Conservation (phyloP, 2,329 filamentous ascomycete genomes). For the Paecilomyces formosus region DNA sequence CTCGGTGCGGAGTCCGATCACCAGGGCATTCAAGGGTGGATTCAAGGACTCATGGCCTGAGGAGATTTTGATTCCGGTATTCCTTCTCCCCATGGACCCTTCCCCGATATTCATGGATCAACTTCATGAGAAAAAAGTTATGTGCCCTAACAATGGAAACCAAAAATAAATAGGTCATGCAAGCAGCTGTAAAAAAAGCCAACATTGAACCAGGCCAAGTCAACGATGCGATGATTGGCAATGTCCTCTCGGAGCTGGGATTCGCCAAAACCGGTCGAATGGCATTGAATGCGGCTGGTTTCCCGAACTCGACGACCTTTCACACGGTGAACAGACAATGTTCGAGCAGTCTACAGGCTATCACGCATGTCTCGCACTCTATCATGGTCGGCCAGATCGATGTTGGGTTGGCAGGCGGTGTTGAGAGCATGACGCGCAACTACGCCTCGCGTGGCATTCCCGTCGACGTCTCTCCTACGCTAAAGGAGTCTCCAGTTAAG, state of each 20-base stretch:
- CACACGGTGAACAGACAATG: conserved; percentile 87
- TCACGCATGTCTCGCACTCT: conserved; percentile 81
- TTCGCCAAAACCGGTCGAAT: conserved; percentile 82
- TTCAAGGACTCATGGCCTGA: conserved; percentile 61
- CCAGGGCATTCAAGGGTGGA: conserved; percentile 79
- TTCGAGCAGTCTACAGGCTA: conserved; percentile 85
- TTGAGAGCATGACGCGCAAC: conserved; percentile 67
- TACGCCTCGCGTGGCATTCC: conserved; percentile 17
- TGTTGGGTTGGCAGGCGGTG: conserved; percentile 77
- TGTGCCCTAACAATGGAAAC: neutral
- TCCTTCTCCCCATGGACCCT: neutral
- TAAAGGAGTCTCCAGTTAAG: conserved; percentile 28
- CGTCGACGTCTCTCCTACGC: conserved; percentile 13
- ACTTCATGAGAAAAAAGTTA: neutral
- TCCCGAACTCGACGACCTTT: conserved; percentile 76
- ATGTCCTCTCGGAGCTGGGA: conserved; percentile 61
- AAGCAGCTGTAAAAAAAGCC: conserved; percentile 15
- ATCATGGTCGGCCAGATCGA: conserved; percentile 73
- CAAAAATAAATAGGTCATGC: conserved; percentile 11
- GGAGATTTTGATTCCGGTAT: conserved; percentile 17
- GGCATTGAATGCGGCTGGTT: conserved; percentile 78
- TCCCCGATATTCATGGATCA: neutral
- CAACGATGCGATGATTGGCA: conserved; percentile 69
- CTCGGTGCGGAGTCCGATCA: conserved; percentile 75
- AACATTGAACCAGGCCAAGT: conserved; percentile 71